Conservation (phyloP, 2,329 filamentous ascomycete genomes). For the Colletotrichum caudatum region DNA sequence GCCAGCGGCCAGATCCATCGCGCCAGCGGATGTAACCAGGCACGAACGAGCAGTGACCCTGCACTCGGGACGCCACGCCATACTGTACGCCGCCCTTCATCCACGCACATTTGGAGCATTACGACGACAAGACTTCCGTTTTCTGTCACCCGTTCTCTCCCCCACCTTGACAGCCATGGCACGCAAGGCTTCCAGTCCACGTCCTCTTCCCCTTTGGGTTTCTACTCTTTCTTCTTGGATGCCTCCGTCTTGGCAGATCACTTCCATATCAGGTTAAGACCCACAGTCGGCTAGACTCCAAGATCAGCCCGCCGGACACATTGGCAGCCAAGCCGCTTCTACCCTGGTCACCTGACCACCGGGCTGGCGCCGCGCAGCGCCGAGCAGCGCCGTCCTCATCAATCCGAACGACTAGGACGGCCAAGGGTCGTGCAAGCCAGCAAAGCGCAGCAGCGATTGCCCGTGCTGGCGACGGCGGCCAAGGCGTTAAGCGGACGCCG, state of each 20-base stretch:
- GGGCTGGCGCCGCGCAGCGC: conserved; percentile 25
- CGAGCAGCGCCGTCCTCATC: conserved; percentile 20
- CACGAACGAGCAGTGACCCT: conserved; percentile 39
- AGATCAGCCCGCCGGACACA: neutral
- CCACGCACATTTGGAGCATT: conserved; percentile 24
- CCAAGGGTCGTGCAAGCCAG: conserved; percentile 12
- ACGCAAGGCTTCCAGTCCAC: conserved; percentile 14
- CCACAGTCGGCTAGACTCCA: neutral
- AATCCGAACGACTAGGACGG: conserved; percentile 11
- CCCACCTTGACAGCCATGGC: conserved; percentile 22
- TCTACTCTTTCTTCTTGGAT: conserved; percentile 17
- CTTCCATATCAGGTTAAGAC: conserved; percentile 18
- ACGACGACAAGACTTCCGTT: conserved; percentile 30
- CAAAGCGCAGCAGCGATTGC: conserved; percentile 14
- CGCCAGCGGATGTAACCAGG: conserved; percentile 19
- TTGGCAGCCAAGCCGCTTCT: conserved; percentile 28
- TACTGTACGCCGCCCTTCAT: neutral
- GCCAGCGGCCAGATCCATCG: neutral
- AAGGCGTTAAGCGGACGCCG: conserved; percentile 24
- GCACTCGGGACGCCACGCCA: conserved; percentile 8
- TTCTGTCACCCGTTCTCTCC: conserved; percentile 24
- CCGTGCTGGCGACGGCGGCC: conserved; percentile 21
- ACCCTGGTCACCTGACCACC: conserved; percentile 23
- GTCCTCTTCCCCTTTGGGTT: conserved; percentile 22
- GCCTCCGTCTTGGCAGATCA: conserved; percentile 19